Evolutionary conservation across 1,284 basidiomycete genomes (phyloP).

Genomic region (Ganoderma resinaceum): DNA sequence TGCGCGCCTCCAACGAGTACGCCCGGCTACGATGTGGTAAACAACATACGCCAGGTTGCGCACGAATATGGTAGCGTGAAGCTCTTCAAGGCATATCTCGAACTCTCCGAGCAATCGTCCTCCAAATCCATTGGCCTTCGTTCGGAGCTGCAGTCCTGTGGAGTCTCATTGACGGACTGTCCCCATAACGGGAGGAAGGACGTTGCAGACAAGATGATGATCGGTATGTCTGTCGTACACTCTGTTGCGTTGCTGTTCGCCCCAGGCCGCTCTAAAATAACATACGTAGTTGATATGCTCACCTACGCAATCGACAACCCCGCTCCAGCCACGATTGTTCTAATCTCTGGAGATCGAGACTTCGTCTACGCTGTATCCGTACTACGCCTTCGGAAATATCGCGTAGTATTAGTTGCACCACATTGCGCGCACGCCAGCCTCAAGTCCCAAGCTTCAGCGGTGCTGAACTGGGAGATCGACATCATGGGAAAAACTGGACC

Average conservation of each 20-base stretch:
- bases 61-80: conserved; percentile 39
- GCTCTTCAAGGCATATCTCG: conserved; percentile 59
- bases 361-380: conserved; percentile 64
- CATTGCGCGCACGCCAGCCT: conserved; percentile 47
- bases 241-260: conserved; percentile 38
- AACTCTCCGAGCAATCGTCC: conserved; percentile 43
- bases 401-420: conserved; percentile 57
- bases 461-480: conserved; percentile 59
- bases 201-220: conserved; percentile 52
- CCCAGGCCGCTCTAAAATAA: not conserved
- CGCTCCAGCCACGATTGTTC: conserved; percentile 55
- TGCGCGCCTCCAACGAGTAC: conserved; percentile 52
- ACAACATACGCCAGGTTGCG: conserved; percentile 40
- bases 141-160: conserved; percentile 51
- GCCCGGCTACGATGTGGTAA: conserved; percentile 49
- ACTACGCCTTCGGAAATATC: conserved; percentile 57
- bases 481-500: conserved; percentile 40
- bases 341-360: conserved; percentile 65
- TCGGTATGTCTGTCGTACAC: conserved; percentile 37
- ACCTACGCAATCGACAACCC: conserved; percentile 64
- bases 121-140: conserved; percentile 49
- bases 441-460: conserved; percentile 58
- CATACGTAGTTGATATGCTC: conserved; percentile 61
- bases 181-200: conserved; percentile 52
- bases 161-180: conserved; percentile 51